Conservation (phyloP, 768 basidiomycete species). For the Rhizopogon rudus region DNA sequence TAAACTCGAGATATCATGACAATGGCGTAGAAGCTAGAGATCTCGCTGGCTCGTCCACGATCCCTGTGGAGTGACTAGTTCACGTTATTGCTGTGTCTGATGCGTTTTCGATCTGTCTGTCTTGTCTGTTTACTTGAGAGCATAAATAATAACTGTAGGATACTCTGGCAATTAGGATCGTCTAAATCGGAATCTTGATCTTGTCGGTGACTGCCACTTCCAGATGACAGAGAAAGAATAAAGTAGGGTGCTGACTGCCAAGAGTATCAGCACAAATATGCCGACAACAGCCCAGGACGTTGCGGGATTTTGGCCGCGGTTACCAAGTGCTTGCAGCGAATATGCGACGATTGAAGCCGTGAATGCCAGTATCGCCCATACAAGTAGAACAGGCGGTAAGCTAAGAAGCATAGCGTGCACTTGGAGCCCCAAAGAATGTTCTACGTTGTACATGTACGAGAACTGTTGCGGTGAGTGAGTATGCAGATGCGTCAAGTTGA, state of each 20-base stretch:
- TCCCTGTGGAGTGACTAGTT: slow-evolving; percentile 6
- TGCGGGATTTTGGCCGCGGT: slow-evolving; percentile 16
- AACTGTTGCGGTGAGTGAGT: slow-evolving; percentile 28
- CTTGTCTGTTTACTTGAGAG: neutral
- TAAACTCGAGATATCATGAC: slow-evolving; percentile 49
- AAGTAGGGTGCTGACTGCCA: slow-evolving; percentile 34
- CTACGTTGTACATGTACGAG: slow-evolving; percentile 50
- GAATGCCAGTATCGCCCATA: slow-evolving; percentile 51
- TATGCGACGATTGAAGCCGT: slow-evolving; percentile 42
- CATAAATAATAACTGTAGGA: neutral
- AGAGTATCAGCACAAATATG: slow-evolving; percentile 35
- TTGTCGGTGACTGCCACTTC: slow-evolving; percentile 23
- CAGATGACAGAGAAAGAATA: slow-evolving; percentile 49
- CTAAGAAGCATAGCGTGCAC: slow-evolving; percentile 49
- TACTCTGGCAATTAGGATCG: neutral
- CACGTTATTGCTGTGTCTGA: neutral
- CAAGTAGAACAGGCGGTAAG: slow-evolving; percentile 48
- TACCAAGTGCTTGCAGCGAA: slow-evolving; percentile 30
- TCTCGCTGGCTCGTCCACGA: slow-evolving; percentile 44
- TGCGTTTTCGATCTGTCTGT: neutral
- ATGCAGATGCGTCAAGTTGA: neutral
- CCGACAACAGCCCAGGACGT: slow-evolving; percentile 38
- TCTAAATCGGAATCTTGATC: neutral
- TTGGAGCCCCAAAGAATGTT: slow-evolving; percentile 40
- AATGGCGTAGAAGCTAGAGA: slow-evolving; percentile 46